Base-by-base conservation (phyloP, 2,329 filamentous ascomycete species). In the Knoxdaviesia capensis region DNA sequence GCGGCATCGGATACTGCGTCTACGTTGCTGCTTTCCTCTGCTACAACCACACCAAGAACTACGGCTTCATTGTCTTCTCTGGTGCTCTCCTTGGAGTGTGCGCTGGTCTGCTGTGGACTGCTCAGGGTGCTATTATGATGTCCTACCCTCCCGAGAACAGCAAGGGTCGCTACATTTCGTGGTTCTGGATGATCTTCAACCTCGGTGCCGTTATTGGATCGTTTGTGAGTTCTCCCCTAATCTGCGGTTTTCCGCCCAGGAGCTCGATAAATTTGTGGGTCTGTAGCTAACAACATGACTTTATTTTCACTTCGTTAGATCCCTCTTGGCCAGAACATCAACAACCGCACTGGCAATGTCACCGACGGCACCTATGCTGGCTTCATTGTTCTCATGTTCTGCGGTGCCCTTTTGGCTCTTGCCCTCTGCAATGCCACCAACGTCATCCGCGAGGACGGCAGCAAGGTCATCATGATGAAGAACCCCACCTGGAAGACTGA, bases 111-210 rank as follows among this genome's bases (percentile, higher is more conserved):
- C 66, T 90, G 34, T 90, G 83, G 83, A 79, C 78, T 33, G 83
- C 80, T 1, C 82, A 88, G 60, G 82, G 83, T 45, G 77, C 80
- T 45, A 83, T 88, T 53, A 87, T 88, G 79, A 88, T 93, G 74
- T 77, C 81, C 36, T 94, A 94, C 57, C 86, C 86, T 2, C 66
- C 71, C 20, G 87, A 94, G 60, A 59, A 73, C 33, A 72, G 74
- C 48, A 94, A 94, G 66, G 87, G 87, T 38, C 77, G 78, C 45
- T 94, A 86, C 58, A 93, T 94, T 56, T 81, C 81, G 46, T 77
- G 76, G 64, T 94, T 94, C 62, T 94, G 87, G 87, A 77, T 86
- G 57, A 92, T 94, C 53, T 94, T 94, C 69, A 94, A 94, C 60
- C 59, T 87, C 45, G 87, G 87, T 51, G 86, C 77, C 52, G 86